Base-by-base conservation (phyloP, 1,139 yeast species). In the Geotrichum aggregatum region DNA sequence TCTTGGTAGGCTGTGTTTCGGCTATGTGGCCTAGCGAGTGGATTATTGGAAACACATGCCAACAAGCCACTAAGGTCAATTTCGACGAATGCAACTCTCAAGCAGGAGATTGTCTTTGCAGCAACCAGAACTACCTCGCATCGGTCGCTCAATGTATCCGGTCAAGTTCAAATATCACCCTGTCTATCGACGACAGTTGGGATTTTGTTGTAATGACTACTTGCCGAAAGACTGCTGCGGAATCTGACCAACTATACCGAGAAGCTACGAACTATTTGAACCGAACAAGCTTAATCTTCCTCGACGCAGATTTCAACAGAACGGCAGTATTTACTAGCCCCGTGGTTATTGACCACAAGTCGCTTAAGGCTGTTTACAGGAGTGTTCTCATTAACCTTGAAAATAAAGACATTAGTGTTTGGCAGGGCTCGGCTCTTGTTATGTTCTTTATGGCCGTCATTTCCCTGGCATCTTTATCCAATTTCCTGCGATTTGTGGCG, bases 381-480 rank as follows among this genome's bases (percentile, higher is more conserved):
- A 47, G 40, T 49, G 59, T 63, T 44, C 49, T 56, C 41, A 59
- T 66, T 44, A 62, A 61, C 38, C 57, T 65, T 41, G 49, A 56
- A 44, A 65, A 67, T 50, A 67, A 67, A 47, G 69, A 65, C 26
- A 52, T 58, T 14, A 56, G 69, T n/a, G 62, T 63, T 1, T 64
- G 68, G 67, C 65, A 65, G 19, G 72, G 72, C 2, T 53, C 63
- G 3, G 65, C 63, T n/a, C 57, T 69, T 31, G 63, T 65, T 0
- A 56, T 61, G 7, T 59, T 56, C 68, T 57, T 73, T 76, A 61
- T 74, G 59, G 59, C 70, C 62, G 56, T 58, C 58, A 44, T 69
- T 33, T 47, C 47, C 2, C n/a, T 62, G 0, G 55, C 59, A 14
- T 50, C 59, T 3, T n/a, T 59, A 1, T 43, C 50, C 11, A 55